Base-by-base conservation (phyloP, 331 rosid species). In the Erythrophleum ivorense region DNA sequence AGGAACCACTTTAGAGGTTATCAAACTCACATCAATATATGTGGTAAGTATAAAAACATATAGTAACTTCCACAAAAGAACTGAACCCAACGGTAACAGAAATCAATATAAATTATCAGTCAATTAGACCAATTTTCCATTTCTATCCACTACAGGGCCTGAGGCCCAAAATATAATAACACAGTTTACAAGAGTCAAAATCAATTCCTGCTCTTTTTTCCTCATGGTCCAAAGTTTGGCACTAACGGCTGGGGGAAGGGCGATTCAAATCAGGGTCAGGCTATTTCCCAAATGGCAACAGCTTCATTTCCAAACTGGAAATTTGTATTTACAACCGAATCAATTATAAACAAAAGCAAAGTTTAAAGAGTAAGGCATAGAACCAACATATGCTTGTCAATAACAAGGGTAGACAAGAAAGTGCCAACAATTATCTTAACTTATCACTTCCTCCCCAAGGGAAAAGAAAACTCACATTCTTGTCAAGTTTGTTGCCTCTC, bases 401-500 rank as follows among this genome's bases (percentile, higher is more conserved):
- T 12, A 15, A 40, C 10, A 33, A 15, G 34, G 34, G 36, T 1
- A 50, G 46, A 72, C 14, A 72, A 11, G 19, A 36, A 69, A n/a
- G 18, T 68, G 52, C 31, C 33, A 16, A 70, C 59, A 55, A 57
- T 19, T 13, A 55, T 31, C 48, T 38, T 67, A 78, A 21, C 46
- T 29, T 15, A 36, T 50, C 45, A 57, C 58, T 59, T 33, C 19
- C 50, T 9, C 45, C 50, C 62, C 33, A 70, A 21, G 21, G 11
- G 11, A 69, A 19, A 69, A 69, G 9, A 58, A 50, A 62, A 85
- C 96, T 91, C 81, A 91, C 96, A 74, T 85, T 90, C 81, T 70
- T 91, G 88, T 91, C 96, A 64, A 89, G 96, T 79, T 87, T 90
- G 82, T 73, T 78, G 86, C 85, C 88, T 79, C 89, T 84, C 88